Evolutionary conservation across 208 protist species (phyloP).

Genomic region (Trypanosoma conorhini): DNA sequence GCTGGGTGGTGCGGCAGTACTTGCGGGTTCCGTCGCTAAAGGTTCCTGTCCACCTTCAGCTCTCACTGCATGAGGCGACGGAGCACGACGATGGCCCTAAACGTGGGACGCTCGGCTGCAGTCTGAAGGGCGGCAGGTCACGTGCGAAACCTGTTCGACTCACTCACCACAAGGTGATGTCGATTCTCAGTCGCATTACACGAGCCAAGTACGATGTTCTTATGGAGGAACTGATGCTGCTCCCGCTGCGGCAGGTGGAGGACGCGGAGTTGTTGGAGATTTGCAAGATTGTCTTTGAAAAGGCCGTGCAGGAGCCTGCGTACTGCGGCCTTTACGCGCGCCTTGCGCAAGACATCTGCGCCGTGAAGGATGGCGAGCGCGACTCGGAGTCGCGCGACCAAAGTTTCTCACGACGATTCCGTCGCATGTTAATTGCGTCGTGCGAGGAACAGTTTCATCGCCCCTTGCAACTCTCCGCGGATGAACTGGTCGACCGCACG

Average conservation of each 20-base stretch:
- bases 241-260: conserved; percentile 76
- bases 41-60: conserved; percentile 76
- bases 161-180: conserved; percentile 87
- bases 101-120: conserved; percentile 62
- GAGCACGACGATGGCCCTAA: conserved; percentile 48
- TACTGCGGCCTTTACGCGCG: conserved; percentile 81
- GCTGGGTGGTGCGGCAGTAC: conserved; percentile 79
- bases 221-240: conserved; percentile 65
- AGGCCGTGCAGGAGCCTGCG: conserved; percentile 80
- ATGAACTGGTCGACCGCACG: conserved; percentile 72
- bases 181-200: conserved; percentile 83
- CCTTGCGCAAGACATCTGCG: conserved; percentile 66
- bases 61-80: conserved; percentile 62
- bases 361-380: conserved; percentile 54
- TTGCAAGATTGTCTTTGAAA: conserved; percentile 85
- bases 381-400: conserved; percentile 53
- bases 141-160: conserved; percentile 64
- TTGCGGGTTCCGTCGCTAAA: conserved; percentile 70
- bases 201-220: conserved; percentile 77
- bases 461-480: conserved; percentile 63
- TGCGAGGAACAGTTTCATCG: conserved; percentile 73
- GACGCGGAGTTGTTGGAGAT: conserved; percentile 83
- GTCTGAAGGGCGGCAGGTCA: conserved; percentile 38
- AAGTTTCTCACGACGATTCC: conserved; percentile 66
- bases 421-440: conserved; percentile 48